Percentiles rank a stretch among this genome's conserved stretches.
These are phyloP conservation scores for Claviceps spartinae DNA, from an alignment of 2,329 filamentous ascomycete species.

Conservation along the genomic window DNA sequence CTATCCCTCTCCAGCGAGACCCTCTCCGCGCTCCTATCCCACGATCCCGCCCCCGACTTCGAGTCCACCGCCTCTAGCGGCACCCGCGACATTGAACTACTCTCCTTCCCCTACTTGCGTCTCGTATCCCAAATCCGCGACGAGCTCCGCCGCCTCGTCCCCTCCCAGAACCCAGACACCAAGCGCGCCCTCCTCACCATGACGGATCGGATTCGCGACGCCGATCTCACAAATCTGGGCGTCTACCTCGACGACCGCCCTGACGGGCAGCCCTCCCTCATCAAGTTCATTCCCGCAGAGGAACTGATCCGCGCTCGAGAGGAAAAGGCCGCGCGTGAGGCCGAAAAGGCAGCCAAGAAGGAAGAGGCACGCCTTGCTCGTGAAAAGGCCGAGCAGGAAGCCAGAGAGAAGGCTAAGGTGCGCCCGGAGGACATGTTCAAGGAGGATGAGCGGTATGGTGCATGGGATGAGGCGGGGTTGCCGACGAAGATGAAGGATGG, in stretches of 20 bases:
- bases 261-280: conserved; percentile 54
- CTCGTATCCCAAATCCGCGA: conserved; percentile 44
- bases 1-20: conserved; percentile 36
- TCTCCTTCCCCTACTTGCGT: conserved; percentile 42
- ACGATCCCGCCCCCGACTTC: conserved; percentile 33
- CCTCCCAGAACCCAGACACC: conserved; percentile 30
- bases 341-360: conserved; percentile 43
- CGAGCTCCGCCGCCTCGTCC: conserved; percentile 43
- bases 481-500: conserved; percentile 67
- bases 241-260: conserved; percentile 78
- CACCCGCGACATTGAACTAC: conserved; percentile 36
- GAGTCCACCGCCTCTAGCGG: conserved; percentile 29
- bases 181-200: conserved; percentile 62
- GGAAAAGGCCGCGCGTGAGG: conserved; percentile 46
- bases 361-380: conserved; percentile 39
- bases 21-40: conserved; percentile 28
- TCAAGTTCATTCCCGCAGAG: conserved; percentile 48
- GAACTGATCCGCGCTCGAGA: conserved; percentile 45
- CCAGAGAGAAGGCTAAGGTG: conserved; percentile 43
- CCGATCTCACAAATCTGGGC: conserved; percentile 65
- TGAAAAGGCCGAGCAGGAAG: conserved; percentile 38
- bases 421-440: conserved; percentile 43
- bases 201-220: conserved; percentile 70
- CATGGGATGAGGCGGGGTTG: conserved; percentile 72
- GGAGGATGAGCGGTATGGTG: conserved; percentile 46